Evolutionary conservation across 768 basidiomycete genomes (phyloP), one percentile per base, ranked within the genome.

Genomic region (Amanita pseudoporphyria): DNA sequence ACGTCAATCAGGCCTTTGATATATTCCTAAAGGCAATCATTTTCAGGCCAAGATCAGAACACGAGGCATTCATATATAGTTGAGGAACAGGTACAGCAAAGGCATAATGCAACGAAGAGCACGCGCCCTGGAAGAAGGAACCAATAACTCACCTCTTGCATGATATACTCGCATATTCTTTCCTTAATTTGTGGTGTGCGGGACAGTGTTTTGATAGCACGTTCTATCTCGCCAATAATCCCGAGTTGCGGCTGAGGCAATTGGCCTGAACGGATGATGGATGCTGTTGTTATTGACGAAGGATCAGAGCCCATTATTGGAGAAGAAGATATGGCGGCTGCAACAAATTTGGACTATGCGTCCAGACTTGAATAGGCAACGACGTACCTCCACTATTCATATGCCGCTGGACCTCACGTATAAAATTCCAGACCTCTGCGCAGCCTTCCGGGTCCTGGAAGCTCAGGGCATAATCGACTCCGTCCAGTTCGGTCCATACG

Each of bases 361-460:
- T 51, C 18, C 32, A 32, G 45, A 47, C 31, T 37, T 30, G 32
- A 43, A 41, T 30, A 18, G 38, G 36, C 28, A 32, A 51, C 42
- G 44, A 69, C 79, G 57, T 54, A 86, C 83, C 79, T 64, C 69
- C 70, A 21, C 67, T 65, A 57, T 79, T 79, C 74, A 91, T 76
- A 61, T 94, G 91, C 52, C 81, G 76, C 64, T 93, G 90, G 28
- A 97, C 90, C 60, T 95, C 90, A 54, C 78, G 69, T 57, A 99
- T 95, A 64, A 97, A 99, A 58, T 86, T 87, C 95, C 96, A 99
- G 43, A 98, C 89, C 70, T 98, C 93, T 28, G 82, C 76, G 57
- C 95, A 99, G 26, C 94, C 96, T 54, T 92, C 89, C 1, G 89
- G 79, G 58, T 97, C 95, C 61, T 97, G 95, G 58, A 99, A 99